Base-by-base conservation (phyloP, 495 filamentous ascomycete species). In the Halenospora varia region DNA sequence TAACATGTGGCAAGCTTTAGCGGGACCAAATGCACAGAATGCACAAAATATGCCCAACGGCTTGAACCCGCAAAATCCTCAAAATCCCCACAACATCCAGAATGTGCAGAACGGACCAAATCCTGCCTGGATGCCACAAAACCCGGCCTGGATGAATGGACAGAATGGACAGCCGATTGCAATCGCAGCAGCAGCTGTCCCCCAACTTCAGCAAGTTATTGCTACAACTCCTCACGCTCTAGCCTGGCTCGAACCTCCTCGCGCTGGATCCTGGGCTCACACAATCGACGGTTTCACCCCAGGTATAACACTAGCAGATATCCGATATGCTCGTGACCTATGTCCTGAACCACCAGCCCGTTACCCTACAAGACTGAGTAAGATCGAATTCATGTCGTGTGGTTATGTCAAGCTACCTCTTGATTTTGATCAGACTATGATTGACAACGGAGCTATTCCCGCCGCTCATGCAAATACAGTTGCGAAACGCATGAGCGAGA, bases 261-360 rank as follows among this genome's bases (percentile, higher is more conserved):
- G 68, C 10, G 24, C 24, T 23, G 65, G 64, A 17, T 74, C 72
- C 29, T 79, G 76, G 76, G 20, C 55, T 18, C 58, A 70, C 23
- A 51, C 77, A 44, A 71, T 79, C 48, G 67, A 79, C 49, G 42
- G 41, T 44, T 64, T 77, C 15, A 73, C 74, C 1, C 76, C 76
- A 2, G 66, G 71, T 10, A 25, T 50, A 8, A 71, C 66, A 0
- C 55, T 77, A 19, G 49, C 25, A 13, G 54, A 57, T 6, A 50
- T 66, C 10, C 65, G 71, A 15, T 62, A 66, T 47, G 49, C 53
- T 9, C 62, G 62, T 23, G 40, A 57, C 29, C 22, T 47, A 45
- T 55, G 53, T 3, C n/a, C 22, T 6, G 58, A 59, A 35, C 61
- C 61, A 19, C 10, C 18, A 17, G 3, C 25, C 9, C 44, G 45